Evolutionary conservation across 768 basidiomycete species (phyloP).

Genomic region (Auricularia heimuer): DNA sequence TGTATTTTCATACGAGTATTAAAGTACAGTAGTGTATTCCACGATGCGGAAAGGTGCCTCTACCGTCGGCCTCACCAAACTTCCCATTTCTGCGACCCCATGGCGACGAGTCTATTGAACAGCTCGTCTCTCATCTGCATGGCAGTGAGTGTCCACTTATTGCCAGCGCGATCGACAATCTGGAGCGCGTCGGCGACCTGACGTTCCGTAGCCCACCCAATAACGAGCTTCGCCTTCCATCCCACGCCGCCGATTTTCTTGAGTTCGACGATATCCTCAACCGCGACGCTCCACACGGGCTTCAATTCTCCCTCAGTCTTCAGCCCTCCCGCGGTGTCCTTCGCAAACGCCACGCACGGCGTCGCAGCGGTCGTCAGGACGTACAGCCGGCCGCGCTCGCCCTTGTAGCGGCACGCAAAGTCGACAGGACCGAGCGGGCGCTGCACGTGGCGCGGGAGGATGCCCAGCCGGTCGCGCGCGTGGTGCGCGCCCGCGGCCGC

Average conservation of each 20-base stretch:
- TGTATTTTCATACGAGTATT: too few species aligned
- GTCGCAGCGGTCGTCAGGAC: slow-evolving; percentile 23
- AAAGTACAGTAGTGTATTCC: too few species aligned
- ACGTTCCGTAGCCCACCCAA: slow-evolving; percentile 20
- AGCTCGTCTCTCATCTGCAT: slow-evolving; percentile 25
- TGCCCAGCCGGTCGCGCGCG: slow-evolving; percentile 23
- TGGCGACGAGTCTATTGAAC: slow-evolving; percentile 23
- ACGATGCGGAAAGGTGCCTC: too few species aligned
- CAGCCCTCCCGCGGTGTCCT: neutral
- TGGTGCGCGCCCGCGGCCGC: slow-evolving; percentile 21
- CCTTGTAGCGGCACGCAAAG: slow-evolving; percentile 21
- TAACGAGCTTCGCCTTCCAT: slow-evolving; percentile 30
- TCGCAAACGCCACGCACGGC: slow-evolving; percentile 20
- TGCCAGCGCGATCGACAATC: slow-evolving; percentile 17
- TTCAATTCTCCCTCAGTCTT: slow-evolving; percentile 5
- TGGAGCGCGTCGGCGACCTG: slow-evolving; percentile 22
- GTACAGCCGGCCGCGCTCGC: slow-evolving; percentile 21
- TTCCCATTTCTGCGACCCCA: slow-evolving; percentile 22
- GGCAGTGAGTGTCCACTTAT: slow-evolving; percentile 17
- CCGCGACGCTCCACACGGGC: slow-evolving; percentile 21
- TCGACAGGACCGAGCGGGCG: slow-evolving; percentile 20
- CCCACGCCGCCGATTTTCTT: slow-evolving; percentile 29
- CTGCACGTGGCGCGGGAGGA: slow-evolving; percentile 11
- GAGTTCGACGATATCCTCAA: slow-evolving; percentile 21
- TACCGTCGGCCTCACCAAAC: neutral